phyloP scores from a whole-genome alignment of 371 early-diverging fungal genomes.

The Lichtheimia ornata region DNA sequence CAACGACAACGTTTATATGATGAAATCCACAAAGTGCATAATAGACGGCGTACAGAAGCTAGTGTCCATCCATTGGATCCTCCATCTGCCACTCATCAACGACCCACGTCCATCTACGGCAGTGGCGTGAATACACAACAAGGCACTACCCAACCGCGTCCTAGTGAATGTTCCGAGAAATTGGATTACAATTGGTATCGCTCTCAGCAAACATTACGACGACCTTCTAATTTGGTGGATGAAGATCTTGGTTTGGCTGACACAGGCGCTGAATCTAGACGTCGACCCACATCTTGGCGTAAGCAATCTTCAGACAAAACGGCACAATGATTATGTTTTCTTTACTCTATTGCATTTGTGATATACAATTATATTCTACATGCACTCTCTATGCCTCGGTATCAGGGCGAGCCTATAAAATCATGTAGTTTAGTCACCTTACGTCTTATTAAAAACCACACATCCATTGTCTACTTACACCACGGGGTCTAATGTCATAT shows the following conservation, averaged over 20 bases:
- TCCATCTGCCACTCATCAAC: conserved; percentile 3
- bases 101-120: conserved; percentile 5
- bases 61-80: conserved; percentile 18
- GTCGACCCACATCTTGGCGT: conserved; percentile 5
- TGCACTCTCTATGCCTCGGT: no score
- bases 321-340: no score
- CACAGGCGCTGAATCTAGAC: conserved; percentile 5
- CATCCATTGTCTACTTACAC: conserved; percentile 24
- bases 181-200: conserved; percentile 14
- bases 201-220: not conserved
- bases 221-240: not conserved
- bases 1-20: not conserved
- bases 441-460: no score
- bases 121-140: not conserved
- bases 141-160: not conserved
- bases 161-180: conserved; percentile 11
- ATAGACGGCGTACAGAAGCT: not conserved
- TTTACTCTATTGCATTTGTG: no score
- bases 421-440: no score
- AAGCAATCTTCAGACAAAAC: no score
- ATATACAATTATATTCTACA: no score
- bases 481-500: conserved; percentile 45
- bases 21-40: not conserved
- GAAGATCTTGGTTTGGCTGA: not conserved
- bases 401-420: no score